Conservation (phyloP, 495 filamentous ascomycete species). For the Copromyces sp. region DNA sequence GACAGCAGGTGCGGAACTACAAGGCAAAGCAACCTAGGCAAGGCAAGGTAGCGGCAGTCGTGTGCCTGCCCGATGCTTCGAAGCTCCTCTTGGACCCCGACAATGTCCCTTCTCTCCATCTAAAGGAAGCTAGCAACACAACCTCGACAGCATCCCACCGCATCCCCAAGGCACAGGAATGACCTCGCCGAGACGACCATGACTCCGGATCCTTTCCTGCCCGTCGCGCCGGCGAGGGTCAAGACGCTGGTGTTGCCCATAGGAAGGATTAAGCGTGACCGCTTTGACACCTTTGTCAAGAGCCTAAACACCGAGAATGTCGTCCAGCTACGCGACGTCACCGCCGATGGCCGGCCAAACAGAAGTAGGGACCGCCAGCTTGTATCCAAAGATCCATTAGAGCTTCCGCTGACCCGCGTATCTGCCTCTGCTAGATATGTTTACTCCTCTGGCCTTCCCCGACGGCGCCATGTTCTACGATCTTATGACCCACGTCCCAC, state of each 20-base stretch:
- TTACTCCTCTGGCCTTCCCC: constrained; percentile 87
- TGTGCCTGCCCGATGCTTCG: constrained; percentile 3
- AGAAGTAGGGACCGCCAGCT: constrained; percentile 52
- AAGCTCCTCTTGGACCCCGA: constrained; percentile 9
- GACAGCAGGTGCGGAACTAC: neutral
- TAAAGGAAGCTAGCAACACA: neutral
- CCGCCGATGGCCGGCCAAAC: constrained; percentile 74
- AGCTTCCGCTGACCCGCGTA: constrained; percentile 21
- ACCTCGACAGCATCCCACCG: neutral
- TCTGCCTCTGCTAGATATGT: constrained; percentile 58
- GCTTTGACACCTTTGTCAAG: constrained; percentile 69
- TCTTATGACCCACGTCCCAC: constrained; percentile 66
- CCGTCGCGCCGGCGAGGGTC: constrained; percentile 80
- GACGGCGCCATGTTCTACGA: constrained; percentile 85
- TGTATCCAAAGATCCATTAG: neutral
- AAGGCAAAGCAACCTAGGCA: neutral
- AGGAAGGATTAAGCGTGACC: constrained; percentile 70
- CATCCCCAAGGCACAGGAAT: constrained; percentile 9
- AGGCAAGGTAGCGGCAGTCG: neutral
- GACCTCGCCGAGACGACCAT: constrained; percentile 46
- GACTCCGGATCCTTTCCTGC: constrained; percentile 77
- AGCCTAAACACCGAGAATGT: constrained; percentile 71
- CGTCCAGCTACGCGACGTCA: constrained; percentile 83
- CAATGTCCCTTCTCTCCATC: constrained; percentile 11
- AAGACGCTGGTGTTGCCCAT: constrained; percentile 74